Conservation (phyloP, 495 filamentous ascomycete genomes). For the Penicillium simplicissimum region DNA sequence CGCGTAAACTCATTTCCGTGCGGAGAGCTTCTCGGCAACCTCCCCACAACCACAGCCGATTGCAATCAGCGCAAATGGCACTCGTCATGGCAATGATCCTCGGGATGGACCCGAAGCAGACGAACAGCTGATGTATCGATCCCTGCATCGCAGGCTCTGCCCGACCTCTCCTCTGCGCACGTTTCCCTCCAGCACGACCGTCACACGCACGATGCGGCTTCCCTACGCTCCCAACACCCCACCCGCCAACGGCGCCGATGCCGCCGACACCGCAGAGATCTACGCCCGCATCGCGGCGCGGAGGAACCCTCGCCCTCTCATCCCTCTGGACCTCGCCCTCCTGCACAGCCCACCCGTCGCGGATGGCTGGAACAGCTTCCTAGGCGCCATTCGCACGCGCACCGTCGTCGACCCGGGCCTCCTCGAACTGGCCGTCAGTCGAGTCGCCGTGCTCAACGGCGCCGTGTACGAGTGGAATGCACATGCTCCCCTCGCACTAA, state of each 20-base stretch:
- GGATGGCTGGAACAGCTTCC: conserved; percentile 76
- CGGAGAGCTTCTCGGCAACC: conserved; percentile 1
- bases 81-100: neutral
- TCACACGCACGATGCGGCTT: conserved; percentile 59
- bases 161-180: neutral
- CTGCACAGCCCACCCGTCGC: conserved; percentile 70
- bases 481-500: conserved; percentile 65
- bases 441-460: conserved; percentile 70
- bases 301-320: conserved; percentile 61
- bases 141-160: neutral
- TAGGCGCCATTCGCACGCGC: conserved; percentile 67
- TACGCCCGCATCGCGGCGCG: conserved; percentile 60
- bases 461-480: conserved; percentile 81
- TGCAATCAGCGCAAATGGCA: neutral
- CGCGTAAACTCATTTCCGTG: conserved; percentile 6
- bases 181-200: neutral
- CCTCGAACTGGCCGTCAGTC: conserved; percentile 39
- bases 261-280: conserved; percentile 48
- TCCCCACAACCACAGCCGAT: neutral
- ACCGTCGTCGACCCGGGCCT: conserved; percentile 62
- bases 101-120: neutral
- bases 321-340: conserved; percentile 67
- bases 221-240: conserved; percentile 62
- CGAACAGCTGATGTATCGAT: neutral
- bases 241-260: conserved; percentile 30